Conservation (phyloP, 2,329 filamentous ascomycete species). For the Thermothelomyces thermophilus region DNA sequence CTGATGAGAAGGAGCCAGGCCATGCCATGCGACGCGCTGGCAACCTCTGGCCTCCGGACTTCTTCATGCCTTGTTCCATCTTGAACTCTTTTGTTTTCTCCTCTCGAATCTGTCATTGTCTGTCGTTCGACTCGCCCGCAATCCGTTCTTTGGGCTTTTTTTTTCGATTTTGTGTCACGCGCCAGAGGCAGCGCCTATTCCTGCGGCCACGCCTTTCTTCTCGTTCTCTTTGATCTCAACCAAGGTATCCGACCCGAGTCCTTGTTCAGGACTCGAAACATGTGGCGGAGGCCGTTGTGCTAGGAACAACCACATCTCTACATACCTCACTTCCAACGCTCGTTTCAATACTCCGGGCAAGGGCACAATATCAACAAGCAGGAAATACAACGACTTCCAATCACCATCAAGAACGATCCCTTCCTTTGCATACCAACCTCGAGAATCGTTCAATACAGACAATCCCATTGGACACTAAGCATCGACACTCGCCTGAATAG, state of each 20-base stretch:
- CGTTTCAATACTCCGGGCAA: not conserved
- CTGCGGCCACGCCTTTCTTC: conserved; percentile 1
- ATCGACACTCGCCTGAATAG: not conserved
- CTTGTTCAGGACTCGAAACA: not conserved
- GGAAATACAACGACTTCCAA: no score
- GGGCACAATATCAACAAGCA: no score
- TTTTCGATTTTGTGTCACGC: not conserved
- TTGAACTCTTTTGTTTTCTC: not conserved
- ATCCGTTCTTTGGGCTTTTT: not conserved
- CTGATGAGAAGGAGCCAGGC: not conserved
- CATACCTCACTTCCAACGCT: conserved; percentile 1
- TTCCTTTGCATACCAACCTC: no score
- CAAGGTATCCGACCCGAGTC: not conserved
- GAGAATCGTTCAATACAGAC: no score
- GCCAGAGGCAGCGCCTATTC: conserved; percentile 6
- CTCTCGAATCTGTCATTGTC: conserved; percentile 2
- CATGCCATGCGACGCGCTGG: conserved; percentile 13
- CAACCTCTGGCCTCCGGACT: not conserved
- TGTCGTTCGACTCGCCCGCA: not conserved
- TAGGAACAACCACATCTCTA: no score
- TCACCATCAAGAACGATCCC: no score
- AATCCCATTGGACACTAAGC: no score
- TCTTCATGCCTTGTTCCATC: not conserved
- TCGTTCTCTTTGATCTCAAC: not conserved
- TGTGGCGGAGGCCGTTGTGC: conserved; percentile 4